Conservation (phyloP, 2,329 filamentous ascomycete species). For the Xylariaceae sp. region DNA sequence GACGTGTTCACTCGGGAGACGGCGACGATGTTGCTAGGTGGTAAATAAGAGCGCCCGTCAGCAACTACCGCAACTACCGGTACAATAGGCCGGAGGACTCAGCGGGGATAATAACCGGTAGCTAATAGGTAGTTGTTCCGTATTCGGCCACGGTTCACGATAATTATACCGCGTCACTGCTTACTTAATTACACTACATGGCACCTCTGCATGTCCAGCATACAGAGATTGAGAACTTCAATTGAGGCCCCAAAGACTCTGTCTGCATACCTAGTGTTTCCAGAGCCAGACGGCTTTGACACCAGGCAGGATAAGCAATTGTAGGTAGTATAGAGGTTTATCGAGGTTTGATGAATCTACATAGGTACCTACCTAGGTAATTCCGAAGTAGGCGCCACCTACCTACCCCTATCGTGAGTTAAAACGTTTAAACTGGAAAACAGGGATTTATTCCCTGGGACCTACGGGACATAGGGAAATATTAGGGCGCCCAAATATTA, state of each 20-base stretch:
- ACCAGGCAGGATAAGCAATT: background rate
- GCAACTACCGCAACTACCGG: too few relatives aligned
- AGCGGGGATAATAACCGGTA: background rate
- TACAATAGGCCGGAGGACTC: too few relatives aligned
- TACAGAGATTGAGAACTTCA: background rate
- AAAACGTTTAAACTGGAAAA: background rate
- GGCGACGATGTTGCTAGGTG: background rate
- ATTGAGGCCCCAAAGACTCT: background rate
- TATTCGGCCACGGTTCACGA: background rate
- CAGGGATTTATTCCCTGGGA: background rate
- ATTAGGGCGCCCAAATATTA: too few relatives aligned
- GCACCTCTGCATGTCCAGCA: background rate
- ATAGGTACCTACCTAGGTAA: too few relatives aligned
- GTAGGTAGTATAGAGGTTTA: too few relatives aligned
- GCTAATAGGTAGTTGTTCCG: background rate
- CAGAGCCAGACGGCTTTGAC: background rate
- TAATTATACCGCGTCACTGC: background rate
- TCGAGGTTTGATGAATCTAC: too few relatives aligned
- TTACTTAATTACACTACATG: background rate
- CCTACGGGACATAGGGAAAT: too few relatives aligned
- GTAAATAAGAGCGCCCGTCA: background rate
- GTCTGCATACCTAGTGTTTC: background rate
- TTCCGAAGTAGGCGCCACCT: too few relatives aligned
- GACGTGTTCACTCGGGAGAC: background rate
- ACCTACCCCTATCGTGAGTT: background rate